These are phyloP conservation scores for Vitis rotundifolia DNA, from an alignment of 164 flowering plant genomes.

Conservation along the genomic window DNA sequence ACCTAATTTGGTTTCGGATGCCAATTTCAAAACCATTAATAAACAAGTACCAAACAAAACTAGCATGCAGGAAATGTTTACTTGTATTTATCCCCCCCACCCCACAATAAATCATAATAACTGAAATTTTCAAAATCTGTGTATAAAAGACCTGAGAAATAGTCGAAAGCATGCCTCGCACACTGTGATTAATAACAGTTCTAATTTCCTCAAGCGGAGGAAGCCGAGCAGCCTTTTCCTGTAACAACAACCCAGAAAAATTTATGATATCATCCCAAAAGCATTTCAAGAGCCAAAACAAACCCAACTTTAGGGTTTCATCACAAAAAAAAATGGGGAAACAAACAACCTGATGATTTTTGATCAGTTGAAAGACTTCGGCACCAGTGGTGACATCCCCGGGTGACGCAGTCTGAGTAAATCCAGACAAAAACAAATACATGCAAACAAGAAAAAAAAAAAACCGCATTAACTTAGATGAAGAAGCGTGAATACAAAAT, in stretches of 20 bases:
- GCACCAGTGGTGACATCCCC: slow-evolving; percentile 28
- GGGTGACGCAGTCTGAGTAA: slow-evolving; percentile 28
- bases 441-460: not conserved
- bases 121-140: not conserved
- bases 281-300: not conserved
- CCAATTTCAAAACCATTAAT: not conserved
- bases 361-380: slow-evolving; percentile 46
- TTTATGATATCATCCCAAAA: no score
- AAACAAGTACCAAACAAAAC: not conserved
- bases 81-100: not conserved
- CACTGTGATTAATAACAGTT: slow-evolving; percentile 55
- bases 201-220: slow-evolving; percentile 72
- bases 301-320: not conserved
- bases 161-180: slow-evolving; percentile 78
- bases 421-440: not conserved
- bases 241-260: slow-evolving; percentile 2
- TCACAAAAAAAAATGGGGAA: not conserved
- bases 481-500: not conserved
- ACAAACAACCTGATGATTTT: slow-evolving; percentile 59
- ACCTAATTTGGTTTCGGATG: no score
- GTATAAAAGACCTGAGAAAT: slow-evolving; percentile 56
- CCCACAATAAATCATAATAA: not conserved
- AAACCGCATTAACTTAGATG: not conserved
- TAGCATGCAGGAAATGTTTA: not conserved
- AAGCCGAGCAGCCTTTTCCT: slow-evolving; percentile 78